A percentile compares a stretch with the other conserved stretches of the same genome.
Evolutionary conservation across 1,139 yeast genomes (phyloP).

Genomic region (Yamadazyma friedrichii): DNA sequence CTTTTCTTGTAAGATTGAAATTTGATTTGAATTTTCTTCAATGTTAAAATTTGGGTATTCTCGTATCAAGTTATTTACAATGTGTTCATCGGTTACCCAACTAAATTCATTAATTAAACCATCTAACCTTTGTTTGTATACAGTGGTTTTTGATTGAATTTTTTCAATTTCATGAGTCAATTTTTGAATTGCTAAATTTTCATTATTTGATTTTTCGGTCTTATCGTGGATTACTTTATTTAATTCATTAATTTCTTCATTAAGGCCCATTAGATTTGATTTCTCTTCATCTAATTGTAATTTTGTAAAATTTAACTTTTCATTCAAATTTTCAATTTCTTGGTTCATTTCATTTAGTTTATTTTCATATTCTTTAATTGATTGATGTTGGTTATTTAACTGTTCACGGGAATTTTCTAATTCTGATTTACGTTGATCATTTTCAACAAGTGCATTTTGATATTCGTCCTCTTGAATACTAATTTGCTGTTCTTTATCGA

Average conservation of each 20-base stretch:
- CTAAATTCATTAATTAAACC: conserved; percentile 55
- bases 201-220: conserved; percentile 46
- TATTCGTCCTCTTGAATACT: conserved; percentile 50
- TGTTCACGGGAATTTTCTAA: conserved; percentile 45
- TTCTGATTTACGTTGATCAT: conserved; percentile 67
- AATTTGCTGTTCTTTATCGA: conserved; percentile 40
- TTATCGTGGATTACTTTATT: conserved; percentile 53
- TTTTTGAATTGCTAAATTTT: conserved; percentile 57
- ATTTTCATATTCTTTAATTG: conserved; percentile 36
- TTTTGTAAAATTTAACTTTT: conserved; percentile 34
- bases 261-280: conserved; percentile 62
- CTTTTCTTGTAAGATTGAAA: conserved; percentile 56
- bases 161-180: conserved; percentile 66
- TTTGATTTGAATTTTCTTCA: conserved; percentile 59
- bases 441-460: conserved; percentile 66
- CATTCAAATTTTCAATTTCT: conserved; percentile 27
- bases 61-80: conserved; percentile 51
- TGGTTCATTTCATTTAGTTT: conserved; percentile 28
- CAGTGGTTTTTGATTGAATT: conserved; percentile 40
- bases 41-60: conserved; percentile 65
- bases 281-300: conserved; percentile 60
- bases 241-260: conserved; percentile 75
- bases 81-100: conserved; percentile 71
- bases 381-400: conserved; percentile 24
- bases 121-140: conserved; percentile 45